Evolutionary conservation across 768 basidiomycete genomes (phyloP), one percentile per base, ranked within the genome.

Genomic region (Serendipita vermifera): DNA sequence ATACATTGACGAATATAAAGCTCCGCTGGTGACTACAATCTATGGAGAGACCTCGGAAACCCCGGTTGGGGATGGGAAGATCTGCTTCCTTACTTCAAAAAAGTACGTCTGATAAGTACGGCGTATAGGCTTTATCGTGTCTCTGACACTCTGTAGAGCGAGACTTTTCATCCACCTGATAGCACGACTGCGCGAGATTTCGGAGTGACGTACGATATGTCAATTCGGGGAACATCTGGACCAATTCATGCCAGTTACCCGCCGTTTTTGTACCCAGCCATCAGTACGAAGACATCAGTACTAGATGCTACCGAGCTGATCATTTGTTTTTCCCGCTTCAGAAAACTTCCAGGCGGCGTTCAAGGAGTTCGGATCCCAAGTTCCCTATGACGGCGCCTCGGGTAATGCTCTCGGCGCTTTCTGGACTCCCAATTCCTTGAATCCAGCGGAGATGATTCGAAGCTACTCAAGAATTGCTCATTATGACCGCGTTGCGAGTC

Each of bases 231-330:
- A 9, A 43, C 36, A 14, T 29, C 39, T 31, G 40, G 39, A 3
- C 55, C 55, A 13, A 31, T 56, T 9, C 39, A 56, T 5, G 9
- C 40, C 13, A 56, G 55, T 32, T 56, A 43, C 39, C 55, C 55
- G 2, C 22, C 55, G 17, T 56, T 26, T 22, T 39, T 39, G 14
- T 56, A 24, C 13, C 55, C 55, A 17, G 55, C 38, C 38, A 22
- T 32, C 31, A 56, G 55, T 56, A 17, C n/a, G 55, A 40, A 22
- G 15, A n/a, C n/a, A n/a, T n/a, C n/a, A n/a, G n/a, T 17, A 39
- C n/a, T n/a, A 7, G 5, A 11, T 22, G 26, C 27, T 26, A 41
- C 27, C 15, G 17, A n/a, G 26, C 17, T 7, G 17, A 38, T 0
- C 15, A 26, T 6, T n/a, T n/a, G 26, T 20, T 41, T 7, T n/a